Percentiles rank a stretch among this genome's conserved stretches.
These are phyloP conservation scores for Jacaranda copaia DNA, from an alignment of 257 asterid genomes.

Conservation along the genomic window DNA sequence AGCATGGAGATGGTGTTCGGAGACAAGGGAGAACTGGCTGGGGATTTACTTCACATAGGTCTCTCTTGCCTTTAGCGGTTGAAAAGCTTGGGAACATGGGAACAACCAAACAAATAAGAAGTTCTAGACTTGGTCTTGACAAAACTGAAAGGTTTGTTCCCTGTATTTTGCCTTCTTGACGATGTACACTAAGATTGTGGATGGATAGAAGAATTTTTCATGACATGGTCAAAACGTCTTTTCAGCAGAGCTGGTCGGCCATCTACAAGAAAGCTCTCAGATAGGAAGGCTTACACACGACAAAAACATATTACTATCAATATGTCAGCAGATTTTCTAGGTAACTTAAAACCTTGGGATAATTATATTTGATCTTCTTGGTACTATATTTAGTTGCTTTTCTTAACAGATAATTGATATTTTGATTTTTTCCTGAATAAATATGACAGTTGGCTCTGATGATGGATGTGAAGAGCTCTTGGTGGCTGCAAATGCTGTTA, in stretches of 20 bases:
- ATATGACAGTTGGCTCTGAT: constrained; percentile 67
- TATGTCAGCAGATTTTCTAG: constrained; percentile 77
- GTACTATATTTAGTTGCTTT: neutral
- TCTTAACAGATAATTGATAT: neutral
- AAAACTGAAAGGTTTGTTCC: constrained; percentile 75
- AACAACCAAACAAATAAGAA: constrained; percentile 85
- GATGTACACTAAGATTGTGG: constrained; percentile 20
- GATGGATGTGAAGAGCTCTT: constrained; percentile 93
- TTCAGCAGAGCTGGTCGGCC: constrained; percentile 86
- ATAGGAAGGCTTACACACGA: constrained; percentile 79
- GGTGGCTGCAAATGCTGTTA: constrained; percentile 88
- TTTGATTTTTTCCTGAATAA: constrained; percentile 3
- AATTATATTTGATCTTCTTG: constrained; percentile 24
- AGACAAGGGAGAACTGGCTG: constrained; percentile 91
- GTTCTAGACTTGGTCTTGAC: constrained; percentile 78
- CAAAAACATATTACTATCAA: constrained; percentile 70
- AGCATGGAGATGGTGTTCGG: constrained; percentile 73
- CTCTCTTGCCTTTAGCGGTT: constrained; percentile 67
- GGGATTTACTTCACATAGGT: constrained; percentile 69
- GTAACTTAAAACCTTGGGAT: constrained; percentile 50
- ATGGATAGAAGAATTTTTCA: neutral
- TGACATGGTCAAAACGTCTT: constrained; percentile 44
- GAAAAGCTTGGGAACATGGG: constrained; percentile 81
- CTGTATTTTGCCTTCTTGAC: constrained; percentile 18
- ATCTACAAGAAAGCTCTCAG: constrained; percentile 85